phyloP scores from a whole-genome alignment of 2,329 filamentous ascomycete species.

The Ascomycota sp. region DNA sequence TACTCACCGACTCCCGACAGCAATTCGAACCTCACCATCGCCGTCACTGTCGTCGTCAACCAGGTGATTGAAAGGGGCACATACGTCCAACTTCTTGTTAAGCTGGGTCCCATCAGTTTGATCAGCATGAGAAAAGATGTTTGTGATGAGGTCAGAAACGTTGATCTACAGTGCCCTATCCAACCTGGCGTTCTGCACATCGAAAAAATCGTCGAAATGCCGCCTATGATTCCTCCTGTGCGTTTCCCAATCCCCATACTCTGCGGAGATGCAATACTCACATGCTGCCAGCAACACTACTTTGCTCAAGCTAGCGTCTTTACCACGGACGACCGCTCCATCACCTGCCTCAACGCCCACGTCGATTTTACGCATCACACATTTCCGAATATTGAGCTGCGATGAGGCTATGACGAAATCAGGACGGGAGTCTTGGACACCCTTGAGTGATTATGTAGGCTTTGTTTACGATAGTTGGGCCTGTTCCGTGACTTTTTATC shows the following conservation, averaged over 20 bases:
- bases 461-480: neutral
- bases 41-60: constrained; percentile 54
- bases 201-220: constrained; percentile 67
- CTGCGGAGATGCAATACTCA: constrained; percentile 4
- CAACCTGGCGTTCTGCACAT: constrained; percentile 56
- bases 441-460: neutral
- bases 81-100: constrained; percentile 66
- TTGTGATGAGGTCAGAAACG: constrained; percentile 74
- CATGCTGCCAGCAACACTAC: constrained; percentile 53
- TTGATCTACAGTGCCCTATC: constrained; percentile 76
- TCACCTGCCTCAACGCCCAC: constrained; percentile 71
- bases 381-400: constrained; percentile 21
- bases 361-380: constrained; percentile 36
- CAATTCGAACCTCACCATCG: constrained; percentile 58
- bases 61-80: constrained; percentile 58
- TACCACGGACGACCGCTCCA: constrained; percentile 47
- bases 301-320: constrained; percentile 72
- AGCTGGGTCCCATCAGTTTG: constrained; percentile 82
- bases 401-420: constrained; percentile 3
- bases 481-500: neutral
- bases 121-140: constrained; percentile 65
- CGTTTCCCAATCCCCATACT: constrained; percentile 13
- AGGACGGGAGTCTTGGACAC: neutral
- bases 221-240: constrained; percentile 74
- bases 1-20: constrained; percentile 22